phyloP scores from a whole-genome alignment of 1,284 basidiomycete species.

The Ceratobasidium sp. region DNA sequence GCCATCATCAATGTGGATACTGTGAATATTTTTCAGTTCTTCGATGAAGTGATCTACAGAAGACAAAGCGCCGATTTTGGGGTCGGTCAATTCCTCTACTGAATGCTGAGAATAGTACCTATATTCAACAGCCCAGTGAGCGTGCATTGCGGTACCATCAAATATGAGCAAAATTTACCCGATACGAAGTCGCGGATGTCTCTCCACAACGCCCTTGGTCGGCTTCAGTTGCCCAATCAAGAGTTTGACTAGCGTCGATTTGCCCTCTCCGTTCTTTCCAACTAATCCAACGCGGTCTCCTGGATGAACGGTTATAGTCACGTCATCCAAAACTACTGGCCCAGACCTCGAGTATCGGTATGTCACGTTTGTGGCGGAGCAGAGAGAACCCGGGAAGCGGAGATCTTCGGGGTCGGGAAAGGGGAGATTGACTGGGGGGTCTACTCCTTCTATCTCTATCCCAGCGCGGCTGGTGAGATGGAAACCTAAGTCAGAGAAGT shows the following conservation, averaged over 20 bases:
- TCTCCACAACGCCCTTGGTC: conserved; percentile 67
- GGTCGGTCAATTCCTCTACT: conserved; percentile 64
- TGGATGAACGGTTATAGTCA: conserved; percentile 70
- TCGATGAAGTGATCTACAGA: conserved; percentile 63
- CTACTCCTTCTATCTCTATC: conserved; percentile 65
- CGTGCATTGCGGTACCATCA: conserved; percentile 50
- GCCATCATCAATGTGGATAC: conserved; percentile 59
- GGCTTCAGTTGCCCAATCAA: conserved; percentile 68
- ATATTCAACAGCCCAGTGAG: conserved; percentile 44
- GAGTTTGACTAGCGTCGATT: conserved; percentile 69
- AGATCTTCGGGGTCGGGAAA: conserved; percentile 66
- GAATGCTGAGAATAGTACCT: conserved; percentile 68
- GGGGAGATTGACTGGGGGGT: conserved; percentile 63
- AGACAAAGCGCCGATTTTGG: conserved; percentile 55
- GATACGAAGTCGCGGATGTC: conserved; percentile 70
- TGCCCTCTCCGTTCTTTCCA: conserved; percentile 69
- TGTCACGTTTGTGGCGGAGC: conserved; percentile 66
- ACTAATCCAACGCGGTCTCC: conserved; percentile 71
- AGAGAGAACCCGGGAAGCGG: conserved; percentile 66
- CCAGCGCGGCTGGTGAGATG: conserved; percentile 63
- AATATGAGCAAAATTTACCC: conserved; percentile 57
- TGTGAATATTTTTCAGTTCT: conserved; percentile 53
- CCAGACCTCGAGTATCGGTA: conserved; percentile 60
- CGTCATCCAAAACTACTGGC: conserved; percentile 63
- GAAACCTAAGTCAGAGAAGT: conserved; percentile 56